Conservation (phyloP, 2,329 filamentous ascomycete genomes). For the Colletotrichum costaricense region DNA sequence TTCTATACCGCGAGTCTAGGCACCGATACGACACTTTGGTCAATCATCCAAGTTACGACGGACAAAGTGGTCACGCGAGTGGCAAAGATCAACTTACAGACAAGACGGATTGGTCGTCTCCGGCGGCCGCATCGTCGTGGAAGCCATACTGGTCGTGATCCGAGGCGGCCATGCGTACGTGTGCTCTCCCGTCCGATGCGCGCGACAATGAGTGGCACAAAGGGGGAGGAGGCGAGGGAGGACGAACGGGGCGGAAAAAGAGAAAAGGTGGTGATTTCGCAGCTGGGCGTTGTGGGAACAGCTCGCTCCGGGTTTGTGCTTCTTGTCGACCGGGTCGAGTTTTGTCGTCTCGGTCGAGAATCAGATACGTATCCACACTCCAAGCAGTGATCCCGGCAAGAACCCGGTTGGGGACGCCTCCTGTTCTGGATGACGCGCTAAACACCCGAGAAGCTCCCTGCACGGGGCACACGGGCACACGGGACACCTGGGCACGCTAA, state of each 20-base stretch:
- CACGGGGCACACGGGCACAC: constrained; percentile 9
- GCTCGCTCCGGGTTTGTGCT: constrained; percentile 4
- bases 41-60: constrained; percentile 37
- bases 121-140: constrained; percentile 56
- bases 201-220: constrained; percentile 31
- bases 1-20: constrained; percentile 86
- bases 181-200: constrained; percentile 19
- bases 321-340: constrained; percentile 32
- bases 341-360: constrained; percentile 35
- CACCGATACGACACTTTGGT: constrained; percentile 29
- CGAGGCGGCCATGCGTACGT: constrained; percentile 51
- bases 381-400: constrained; percentile 20
- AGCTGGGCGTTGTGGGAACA: not conserved
- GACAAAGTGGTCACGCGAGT: constrained; percentile 15
- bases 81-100: constrained; percentile 43
- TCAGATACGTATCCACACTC: constrained; percentile 35
- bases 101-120: constrained; percentile 60
- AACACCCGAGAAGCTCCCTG: constrained; percentile 22
- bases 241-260: not conserved
- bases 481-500: constrained; percentile 14
- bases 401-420: constrained; percentile 20
- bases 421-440: constrained; percentile 31
- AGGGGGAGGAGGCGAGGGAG: not conserved
- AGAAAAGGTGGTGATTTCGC: constrained; percentile 4
- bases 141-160: constrained; percentile 57